Percentiles rank a stretch among this genome's conserved stretches.
Evolutionary conservation across 768 basidiomycete genomes (phyloP).

Genomic region (Auriscalpium vulgare): DNA sequence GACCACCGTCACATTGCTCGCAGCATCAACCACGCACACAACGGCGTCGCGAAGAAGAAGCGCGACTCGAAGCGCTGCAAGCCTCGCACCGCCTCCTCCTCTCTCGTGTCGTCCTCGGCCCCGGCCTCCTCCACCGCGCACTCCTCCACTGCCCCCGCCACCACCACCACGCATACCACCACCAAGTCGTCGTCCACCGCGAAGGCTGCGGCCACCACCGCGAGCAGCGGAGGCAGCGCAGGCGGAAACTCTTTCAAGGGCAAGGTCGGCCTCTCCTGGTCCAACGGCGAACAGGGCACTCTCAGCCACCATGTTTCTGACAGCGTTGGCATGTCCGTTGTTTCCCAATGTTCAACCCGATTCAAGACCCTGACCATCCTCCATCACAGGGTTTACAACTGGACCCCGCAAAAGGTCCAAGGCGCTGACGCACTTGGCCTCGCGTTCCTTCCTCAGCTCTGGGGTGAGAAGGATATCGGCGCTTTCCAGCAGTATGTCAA

Average conservation of each 20-base stretch:
- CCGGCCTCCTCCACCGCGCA: slow-evolving; percentile 13
- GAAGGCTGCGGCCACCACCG: slow-evolving; percentile 9
- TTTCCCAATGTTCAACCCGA: slow-evolving; percentile 4
- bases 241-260: not conserved
- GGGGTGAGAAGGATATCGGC: slow-evolving; percentile 46
- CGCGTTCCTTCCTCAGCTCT: slow-evolving; percentile 58
- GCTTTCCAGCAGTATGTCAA: slow-evolving; percentile 42
- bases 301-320: slow-evolving; percentile 38
- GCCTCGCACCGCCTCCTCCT: slow-evolving; percentile 27
- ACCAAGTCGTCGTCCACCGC: slow-evolving; percentile 13
- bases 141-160: slow-evolving; percentile 13
- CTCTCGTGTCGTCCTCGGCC: slow-evolving; percentile 3
- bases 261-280: slow-evolving; percentile 66
- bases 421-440: slow-evolving; percentile 38
- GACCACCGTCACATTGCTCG: slow-evolving; percentile 33
- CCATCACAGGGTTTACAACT: slow-evolving; percentile 46
- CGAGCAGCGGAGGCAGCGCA: not conserved
- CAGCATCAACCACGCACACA: slow-evolving; percentile 36
- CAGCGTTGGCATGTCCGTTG: slow-evolving; percentile 31
- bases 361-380: not conserved
- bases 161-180: slow-evolving; percentile 13
- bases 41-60: slow-evolving; percentile 43
- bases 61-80: slow-evolving; percentile 48
- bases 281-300: slow-evolving; percentile 37
- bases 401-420: slow-evolving; percentile 49